A percentile compares a stretch with the other conserved stretches of the same genome.
Evolutionary conservation across 805 yeast species (phyloP).

Genomic region (Kluyveromyces aestuarii): DNA sequence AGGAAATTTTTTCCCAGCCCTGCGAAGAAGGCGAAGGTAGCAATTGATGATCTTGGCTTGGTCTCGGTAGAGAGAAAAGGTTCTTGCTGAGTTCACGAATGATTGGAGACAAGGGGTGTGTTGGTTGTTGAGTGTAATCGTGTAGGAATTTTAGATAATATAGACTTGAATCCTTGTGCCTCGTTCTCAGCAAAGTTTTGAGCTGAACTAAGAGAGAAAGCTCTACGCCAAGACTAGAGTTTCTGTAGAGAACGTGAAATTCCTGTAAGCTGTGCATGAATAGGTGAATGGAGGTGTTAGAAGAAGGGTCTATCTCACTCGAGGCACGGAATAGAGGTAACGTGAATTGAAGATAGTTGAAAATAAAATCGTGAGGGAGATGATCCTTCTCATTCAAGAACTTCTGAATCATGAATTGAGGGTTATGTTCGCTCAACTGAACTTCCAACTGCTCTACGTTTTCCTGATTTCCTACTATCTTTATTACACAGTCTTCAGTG

Average conservation of each 20-base stretch:
- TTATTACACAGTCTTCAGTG: conserved; percentile 26
- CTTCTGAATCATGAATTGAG: conserved; percentile 27
- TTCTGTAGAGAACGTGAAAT: conserved; percentile 1
- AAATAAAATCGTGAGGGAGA: conserved; percentile 25
- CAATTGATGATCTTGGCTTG: neutral
- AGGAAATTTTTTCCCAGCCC: neutral
- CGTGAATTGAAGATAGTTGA: conserved; percentile 28
- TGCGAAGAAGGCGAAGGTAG: neutral
- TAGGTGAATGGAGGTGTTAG: neutral
- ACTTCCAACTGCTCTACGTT: conserved; percentile 23
- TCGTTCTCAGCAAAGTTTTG: conserved; percentile 1
- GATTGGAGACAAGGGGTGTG: neutral
- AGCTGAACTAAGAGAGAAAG: neutral
- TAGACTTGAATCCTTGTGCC: neutral
- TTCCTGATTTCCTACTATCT: conserved; percentile 21
- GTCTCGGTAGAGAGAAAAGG: neutral
- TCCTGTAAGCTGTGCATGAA: conserved; percentile 6
- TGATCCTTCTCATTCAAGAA: conserved; percentile 21
- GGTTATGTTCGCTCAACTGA: conserved; percentile 23
- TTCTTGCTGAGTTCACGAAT: neutral
- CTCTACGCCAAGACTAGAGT: neutral
- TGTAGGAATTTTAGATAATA: neutral
- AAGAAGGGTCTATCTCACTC: conserved; percentile 6
- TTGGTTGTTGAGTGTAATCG: conserved; percentile 1
- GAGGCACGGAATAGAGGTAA: conserved; percentile 21